Base-by-base conservation (phyloP, 2,329 filamentous ascomycete genomes). In the Verticillium isaacii region DNA sequence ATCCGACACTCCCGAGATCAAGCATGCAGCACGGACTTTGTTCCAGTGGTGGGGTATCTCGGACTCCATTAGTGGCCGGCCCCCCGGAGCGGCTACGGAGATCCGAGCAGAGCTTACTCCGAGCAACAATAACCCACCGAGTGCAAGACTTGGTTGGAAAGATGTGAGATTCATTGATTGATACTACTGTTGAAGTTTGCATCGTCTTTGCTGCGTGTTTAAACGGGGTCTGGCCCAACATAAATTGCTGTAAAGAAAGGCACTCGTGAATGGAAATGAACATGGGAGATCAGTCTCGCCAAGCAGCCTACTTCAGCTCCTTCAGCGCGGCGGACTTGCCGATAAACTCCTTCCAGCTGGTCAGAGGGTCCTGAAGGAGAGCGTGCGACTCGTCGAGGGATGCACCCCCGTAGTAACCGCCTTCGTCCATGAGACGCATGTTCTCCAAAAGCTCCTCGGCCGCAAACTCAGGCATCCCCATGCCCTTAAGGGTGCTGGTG, bases 401-500 rank as follows among this genome's bases (percentile, higher is more conserved):
- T 19, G 69, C 74, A 0, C 72, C 73, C 2, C 60, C 71, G 34
- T 75, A 80, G 63, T 79, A 80, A 1, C 75, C 76, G 2, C 73
- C 75, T 11, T 75, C 72, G 36, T 74, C 70, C 23, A 78, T 63
- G 8, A 80, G 67, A 17, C 73, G 65, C 69, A 77, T 72, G 60
- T 77, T 80, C 68, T 80, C 77, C 3, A 75, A 60, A 62, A 79
- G 41, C 62, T 79, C 77, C 54, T 74, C 65, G 0, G 70, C 69
- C 7, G 70, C 60, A 41, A 62, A 62, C 11, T 59, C 57, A 8
- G 65, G 57, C 52, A 61, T 61, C n/a, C 60, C 59, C 32, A 32
- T 14, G 0, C 65, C 56, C 1, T 71, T 66, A 5, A 78, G 58
- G 59, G 73, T 74, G 1, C 70, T 68, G 65, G 75, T 74, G 65